Conservation (phyloP, 2,329 filamentous ascomycete species). For the Emergomyces orientalis region DNA sequence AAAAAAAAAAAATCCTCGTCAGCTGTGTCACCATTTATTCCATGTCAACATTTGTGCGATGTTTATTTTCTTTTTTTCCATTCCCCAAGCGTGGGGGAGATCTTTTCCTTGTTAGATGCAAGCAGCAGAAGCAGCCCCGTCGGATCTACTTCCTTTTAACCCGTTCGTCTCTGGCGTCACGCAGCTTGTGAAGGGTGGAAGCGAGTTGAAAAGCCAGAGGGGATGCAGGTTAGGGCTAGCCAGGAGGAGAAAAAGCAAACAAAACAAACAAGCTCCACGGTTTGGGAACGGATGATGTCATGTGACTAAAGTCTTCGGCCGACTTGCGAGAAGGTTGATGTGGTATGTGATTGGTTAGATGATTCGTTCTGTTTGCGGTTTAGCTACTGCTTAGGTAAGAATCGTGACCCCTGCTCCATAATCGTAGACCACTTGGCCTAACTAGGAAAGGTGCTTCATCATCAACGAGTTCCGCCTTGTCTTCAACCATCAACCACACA, state of each 20-base stretch:
- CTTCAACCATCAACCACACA: background rate
- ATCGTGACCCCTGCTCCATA: background rate
- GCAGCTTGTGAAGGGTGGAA: background rate
- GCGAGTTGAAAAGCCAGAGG: background rate
- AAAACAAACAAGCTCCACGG: background rate
- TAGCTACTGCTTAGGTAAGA: background rate
- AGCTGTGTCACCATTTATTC: too few species aligned
- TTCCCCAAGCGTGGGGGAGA: background rate
- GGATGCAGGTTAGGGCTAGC: background rate
- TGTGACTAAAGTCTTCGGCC: too few species aligned
- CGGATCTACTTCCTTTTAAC: background rate
- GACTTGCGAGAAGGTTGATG: too few species aligned
- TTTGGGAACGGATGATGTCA: background rate
- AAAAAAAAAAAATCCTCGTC: too few species aligned
- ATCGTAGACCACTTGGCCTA: background rate
- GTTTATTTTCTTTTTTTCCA: slow-evolving; percentile 1
- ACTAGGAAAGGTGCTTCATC: background rate
- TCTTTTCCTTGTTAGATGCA: too few species aligned
- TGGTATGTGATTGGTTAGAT: too few species aligned
- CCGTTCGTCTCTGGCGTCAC: background rate
- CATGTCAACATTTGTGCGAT: too few species aligned
- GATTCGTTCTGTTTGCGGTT: background rate
- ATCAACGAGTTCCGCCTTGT: background rate
- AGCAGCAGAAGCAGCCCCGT: background rate
- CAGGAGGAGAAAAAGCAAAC: background rate